Evolutionary conservation across 257 asterid genomes (phyloP).

Genomic region (Verbascum thapsus): DNA sequence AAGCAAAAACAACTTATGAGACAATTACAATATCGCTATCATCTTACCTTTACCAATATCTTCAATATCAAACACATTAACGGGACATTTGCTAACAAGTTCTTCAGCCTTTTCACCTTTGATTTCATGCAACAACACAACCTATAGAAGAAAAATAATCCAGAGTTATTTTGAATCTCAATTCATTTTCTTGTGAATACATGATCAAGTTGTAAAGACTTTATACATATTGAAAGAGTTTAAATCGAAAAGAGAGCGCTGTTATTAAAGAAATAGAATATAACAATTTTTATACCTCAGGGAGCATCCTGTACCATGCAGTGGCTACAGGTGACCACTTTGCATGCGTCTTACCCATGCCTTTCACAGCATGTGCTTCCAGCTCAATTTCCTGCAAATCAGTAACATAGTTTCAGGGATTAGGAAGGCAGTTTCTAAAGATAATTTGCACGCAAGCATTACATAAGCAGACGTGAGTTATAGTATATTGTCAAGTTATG

Average conservation of each 20-base stretch:
- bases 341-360: constrained; percentile 93
- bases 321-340: constrained; percentile 99
- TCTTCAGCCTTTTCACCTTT: constrained; percentile 76
- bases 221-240: not conserved
- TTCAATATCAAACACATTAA: constrained; percentile 87
- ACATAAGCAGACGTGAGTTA: constrained; percentile 2
- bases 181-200: not conserved
- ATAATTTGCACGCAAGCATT: constrained; percentile 14
- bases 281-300: constrained; percentile 64
- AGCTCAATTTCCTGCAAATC: constrained; percentile 82
- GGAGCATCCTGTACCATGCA: constrained; percentile 98
- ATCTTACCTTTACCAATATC: constrained; percentile 72
- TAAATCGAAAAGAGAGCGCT: too few species aligned
- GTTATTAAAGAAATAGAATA: not conserved
- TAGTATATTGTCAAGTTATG: too few species aligned
- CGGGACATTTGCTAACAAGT: constrained; percentile 84
- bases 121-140: constrained; percentile 71
- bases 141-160: constrained; percentile 36
- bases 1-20: too few species aligned
- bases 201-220: not conserved
- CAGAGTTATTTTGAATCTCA: not conserved
- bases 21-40: not conserved
- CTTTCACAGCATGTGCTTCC: constrained; percentile 98
- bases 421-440: constrained; percentile 10
- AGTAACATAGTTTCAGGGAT: constrained; percentile 17